These are phyloP conservation scores for Picea abies DNA, from an alignment of 83 land plant genomes.

Conservation along the genomic window DNA sequence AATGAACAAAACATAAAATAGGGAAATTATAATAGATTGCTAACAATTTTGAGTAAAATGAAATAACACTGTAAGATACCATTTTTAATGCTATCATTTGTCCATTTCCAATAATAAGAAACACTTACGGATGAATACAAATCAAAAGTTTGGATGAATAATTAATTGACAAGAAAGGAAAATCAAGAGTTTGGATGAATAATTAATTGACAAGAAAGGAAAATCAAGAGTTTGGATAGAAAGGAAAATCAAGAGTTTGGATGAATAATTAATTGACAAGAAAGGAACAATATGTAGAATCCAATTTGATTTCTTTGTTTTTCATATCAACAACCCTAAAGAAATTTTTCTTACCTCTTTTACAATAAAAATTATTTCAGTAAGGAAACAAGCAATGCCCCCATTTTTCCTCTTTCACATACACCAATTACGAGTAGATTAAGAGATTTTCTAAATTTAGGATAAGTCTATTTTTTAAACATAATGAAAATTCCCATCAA, in stretches of 20 bases:
- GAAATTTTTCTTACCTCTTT: constrained; percentile 66
- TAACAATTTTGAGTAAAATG: neutral
- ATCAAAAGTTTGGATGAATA: too few relatives aligned
- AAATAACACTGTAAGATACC: neutral
- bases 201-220: too few relatives aligned
- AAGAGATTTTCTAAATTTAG: neutral
- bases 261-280: too few relatives aligned
- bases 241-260: too few relatives aligned
- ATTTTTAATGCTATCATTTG: neutral
- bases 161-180: too few relatives aligned
- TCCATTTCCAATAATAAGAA: too few relatives aligned
- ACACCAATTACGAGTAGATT: neutral
- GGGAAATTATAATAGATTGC: neutral
- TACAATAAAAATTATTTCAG: constrained; percentile 80
- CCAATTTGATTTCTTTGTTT: neutral
- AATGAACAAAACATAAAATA: neutral
- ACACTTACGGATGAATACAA: too few relatives aligned
- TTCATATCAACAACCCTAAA: neutral
- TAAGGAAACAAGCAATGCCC: constrained; percentile 63
- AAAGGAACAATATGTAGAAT: neutral
- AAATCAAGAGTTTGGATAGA: too few relatives aligned
- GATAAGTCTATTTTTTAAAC: neutral
- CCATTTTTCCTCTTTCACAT: constrained; percentile 37
- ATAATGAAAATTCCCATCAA: neutral
- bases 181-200: too few relatives aligned